A percentile compares a stretch with the other conserved stretches of the same genome.
Conservation (phyloP, 2,329 filamentous ascomycete genomes). For the Albifimbria verrucaria region DNA sequence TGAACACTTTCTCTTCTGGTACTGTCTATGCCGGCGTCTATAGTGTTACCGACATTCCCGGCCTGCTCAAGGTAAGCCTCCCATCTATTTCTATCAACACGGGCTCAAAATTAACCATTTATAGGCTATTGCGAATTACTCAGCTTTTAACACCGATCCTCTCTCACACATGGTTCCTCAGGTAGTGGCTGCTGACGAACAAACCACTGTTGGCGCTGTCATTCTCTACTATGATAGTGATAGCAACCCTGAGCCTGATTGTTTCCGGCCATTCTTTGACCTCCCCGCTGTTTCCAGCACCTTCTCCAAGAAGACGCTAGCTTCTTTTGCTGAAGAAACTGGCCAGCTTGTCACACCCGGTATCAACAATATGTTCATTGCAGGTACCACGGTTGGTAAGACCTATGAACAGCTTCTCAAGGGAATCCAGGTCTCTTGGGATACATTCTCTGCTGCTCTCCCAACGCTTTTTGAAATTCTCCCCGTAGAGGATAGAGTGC, state of each 20-base stretch:
- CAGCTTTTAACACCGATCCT: slow-evolving; percentile 11
- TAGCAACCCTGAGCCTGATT: slow-evolving; percentile 8
- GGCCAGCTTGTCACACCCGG: slow-evolving; percentile 9
- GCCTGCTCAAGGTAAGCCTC: slow-evolving; percentile 5
- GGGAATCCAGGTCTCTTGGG: slow-evolving; percentile 7
- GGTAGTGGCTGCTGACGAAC: slow-evolving; percentile 9
- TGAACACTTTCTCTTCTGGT: slow-evolving; percentile 17
- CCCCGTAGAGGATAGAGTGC: slow-evolving; percentile 7
- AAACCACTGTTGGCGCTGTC: slow-evolving; percentile 9
- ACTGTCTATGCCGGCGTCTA: slow-evolving; percentile 12
- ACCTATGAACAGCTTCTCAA: slow-evolving; percentile 9
- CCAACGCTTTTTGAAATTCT: slow-evolving; percentile 7
- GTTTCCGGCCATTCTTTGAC: slow-evolving; percentile 12
- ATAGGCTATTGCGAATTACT: slow-evolving; percentile 12
- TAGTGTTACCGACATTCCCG: slow-evolving; percentile 7
- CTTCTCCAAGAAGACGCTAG: slow-evolving; percentile 8
- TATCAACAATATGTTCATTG: slow-evolving; percentile 15
- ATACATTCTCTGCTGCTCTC: slow-evolving; percentile 8
- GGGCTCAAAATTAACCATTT: neutral
- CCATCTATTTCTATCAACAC: neutral
- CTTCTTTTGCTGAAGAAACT: slow-evolving; percentile 9
- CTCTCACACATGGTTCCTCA: slow-evolving; percentile 14
- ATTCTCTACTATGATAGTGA: slow-evolving; percentile 16
- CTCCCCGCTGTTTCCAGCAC: slow-evolving; percentile 9
- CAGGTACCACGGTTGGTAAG: slow-evolving; percentile 8